Evolutionary conservation across 139 green algal genomes (phyloP).

Genomic region (Haematococcus sp.): DNA sequence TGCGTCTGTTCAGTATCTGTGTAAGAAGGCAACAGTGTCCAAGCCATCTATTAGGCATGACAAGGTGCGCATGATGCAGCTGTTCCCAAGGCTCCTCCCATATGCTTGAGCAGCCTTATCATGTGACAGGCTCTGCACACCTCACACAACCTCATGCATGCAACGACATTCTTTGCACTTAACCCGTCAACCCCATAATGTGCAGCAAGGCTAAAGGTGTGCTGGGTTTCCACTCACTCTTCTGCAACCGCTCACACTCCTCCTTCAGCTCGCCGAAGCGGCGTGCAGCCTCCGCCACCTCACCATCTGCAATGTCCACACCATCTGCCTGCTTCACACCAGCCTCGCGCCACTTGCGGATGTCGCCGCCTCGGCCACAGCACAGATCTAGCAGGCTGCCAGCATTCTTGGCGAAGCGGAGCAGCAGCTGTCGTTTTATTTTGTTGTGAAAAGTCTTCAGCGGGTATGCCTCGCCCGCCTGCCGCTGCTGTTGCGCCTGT

Average conservation of each 20-base stretch:
- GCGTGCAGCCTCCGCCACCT: slow-evolving; percentile 76
- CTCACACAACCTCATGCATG: too few relatives aligned
- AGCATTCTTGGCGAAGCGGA: slow-evolving; percentile 35
- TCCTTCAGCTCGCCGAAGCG: slow-evolving; percentile 40
- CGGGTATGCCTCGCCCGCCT: slow-evolving; percentile 54
- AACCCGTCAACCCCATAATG: not conserved
- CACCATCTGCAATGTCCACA: slow-evolving; percentile 77
- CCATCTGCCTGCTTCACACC: slow-evolving; percentile 52
- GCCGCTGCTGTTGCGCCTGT: slow-evolving; percentile 60
- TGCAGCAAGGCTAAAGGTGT: too few relatives aligned
- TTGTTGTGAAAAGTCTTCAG: slow-evolving; percentile 91
- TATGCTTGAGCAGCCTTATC: too few relatives aligned
- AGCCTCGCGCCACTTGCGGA: slow-evolving; percentile 84
- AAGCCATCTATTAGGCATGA: too few relatives aligned
- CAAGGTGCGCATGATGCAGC: too few relatives aligned
- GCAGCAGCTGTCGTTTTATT: slow-evolving; percentile 82
- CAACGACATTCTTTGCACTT: not conserved
- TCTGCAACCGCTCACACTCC: not conserved
- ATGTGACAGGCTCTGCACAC: too few relatives aligned
- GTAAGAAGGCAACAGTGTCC: too few relatives aligned
- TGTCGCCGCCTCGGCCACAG: slow-evolving; percentile 88
- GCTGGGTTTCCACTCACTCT: too few relatives aligned
- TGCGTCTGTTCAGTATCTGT: too few relatives aligned
- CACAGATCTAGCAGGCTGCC: slow-evolving; percentile 78
- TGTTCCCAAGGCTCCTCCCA: too few relatives aligned